Conservation (phyloP, 768 basidiomycete species). For the Tephrocybe sp. region DNA sequence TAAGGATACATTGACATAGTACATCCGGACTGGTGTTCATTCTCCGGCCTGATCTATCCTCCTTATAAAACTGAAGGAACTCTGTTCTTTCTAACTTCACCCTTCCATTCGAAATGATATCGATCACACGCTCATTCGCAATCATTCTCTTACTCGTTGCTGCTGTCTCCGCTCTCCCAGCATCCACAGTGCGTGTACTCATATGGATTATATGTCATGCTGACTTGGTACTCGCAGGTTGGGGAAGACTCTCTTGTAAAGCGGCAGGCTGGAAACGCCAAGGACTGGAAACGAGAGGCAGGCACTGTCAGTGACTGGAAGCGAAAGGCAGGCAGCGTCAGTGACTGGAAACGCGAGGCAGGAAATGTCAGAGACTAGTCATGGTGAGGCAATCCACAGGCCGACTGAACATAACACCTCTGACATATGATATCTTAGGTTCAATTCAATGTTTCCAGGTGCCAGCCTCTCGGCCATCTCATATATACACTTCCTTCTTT, state of each 20-base stretch:
- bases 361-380: conserved; percentile 17
- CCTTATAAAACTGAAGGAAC: conserved; percentile 33
- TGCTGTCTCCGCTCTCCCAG: conserved; percentile 37
- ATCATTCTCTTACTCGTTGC: conserved; percentile 32
- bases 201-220: neutral
- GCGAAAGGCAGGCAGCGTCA: conserved; percentile 11
- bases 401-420: no score
- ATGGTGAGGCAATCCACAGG: no score
- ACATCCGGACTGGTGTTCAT: conserved; percentile 31
- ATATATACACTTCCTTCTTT: no score
- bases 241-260: no score
- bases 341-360: conserved; percentile 12
- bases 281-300: conserved; percentile 17
- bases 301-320: conserved; percentile 6
- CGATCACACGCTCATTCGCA: conserved; percentile 33
- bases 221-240: neutral
- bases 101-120: conserved; percentile 28
- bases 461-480: no score
- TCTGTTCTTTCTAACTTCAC: conserved; percentile 19
- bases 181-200: conserved; percentile 22
- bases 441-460: no score
- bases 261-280: conserved; percentile 7
- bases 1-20: no score
- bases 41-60: conserved; percentile 31
- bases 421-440: no score